Evolutionary conservation across 1,284 basidiomycete species (phyloP).

Genomic region (Naganishia sp.): DNA sequence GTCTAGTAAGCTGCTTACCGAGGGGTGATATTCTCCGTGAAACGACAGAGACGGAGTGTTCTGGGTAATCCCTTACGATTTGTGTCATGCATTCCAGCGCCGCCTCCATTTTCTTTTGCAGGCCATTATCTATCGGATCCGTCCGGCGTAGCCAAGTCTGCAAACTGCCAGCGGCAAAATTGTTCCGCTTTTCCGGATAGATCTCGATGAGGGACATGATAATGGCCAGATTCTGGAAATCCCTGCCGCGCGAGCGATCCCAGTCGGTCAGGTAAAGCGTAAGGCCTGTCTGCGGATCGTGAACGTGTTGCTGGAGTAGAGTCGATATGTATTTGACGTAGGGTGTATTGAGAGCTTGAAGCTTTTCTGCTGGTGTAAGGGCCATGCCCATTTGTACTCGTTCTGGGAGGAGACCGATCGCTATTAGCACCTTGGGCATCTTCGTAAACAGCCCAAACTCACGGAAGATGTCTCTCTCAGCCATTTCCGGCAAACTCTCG

Average conservation of each 20-base stretch:
- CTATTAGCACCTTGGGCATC: not conserved
- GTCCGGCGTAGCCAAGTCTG: slow-evolving; percentile 8
- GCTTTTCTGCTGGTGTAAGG: slow-evolving; percentile 48
- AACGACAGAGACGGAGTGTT: slow-evolving; percentile 39
- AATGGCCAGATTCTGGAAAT: slow-evolving; percentile 24
- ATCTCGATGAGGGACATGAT: slow-evolving; percentile 26
- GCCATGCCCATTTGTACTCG: slow-evolving; percentile 52
- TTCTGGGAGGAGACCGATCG: slow-evolving; percentile 36
- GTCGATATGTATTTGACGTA: slow-evolving; percentile 41
- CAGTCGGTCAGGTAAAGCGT: slow-evolving; percentile 24
- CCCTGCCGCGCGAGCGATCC: slow-evolving; percentile 30
- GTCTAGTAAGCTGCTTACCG: slow-evolving; percentile 39
- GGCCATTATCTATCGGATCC: slow-evolving; percentile 21
- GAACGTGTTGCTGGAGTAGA: slow-evolving; percentile 37
- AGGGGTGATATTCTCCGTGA: slow-evolving; percentile 44
- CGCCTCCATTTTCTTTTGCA: slow-evolving; percentile 27
- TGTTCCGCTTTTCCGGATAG: slow-evolving; percentile 16
- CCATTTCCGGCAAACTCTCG: slow-evolving; percentile 39
- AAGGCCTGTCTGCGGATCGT: slow-evolving; percentile 7
- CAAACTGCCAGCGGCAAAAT: not conserved
- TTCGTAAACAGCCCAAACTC: slow-evolving; percentile 36
- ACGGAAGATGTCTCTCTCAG: slow-evolving; percentile 53
- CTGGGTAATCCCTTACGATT: slow-evolving; percentile 39
- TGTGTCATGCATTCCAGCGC: slow-evolving; percentile 41
- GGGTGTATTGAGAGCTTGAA: slow-evolving; percentile 45